phyloP scores from a whole-genome alignment of 2,329 filamentous ascomycete species.

The Daldinia sp. region DNA sequence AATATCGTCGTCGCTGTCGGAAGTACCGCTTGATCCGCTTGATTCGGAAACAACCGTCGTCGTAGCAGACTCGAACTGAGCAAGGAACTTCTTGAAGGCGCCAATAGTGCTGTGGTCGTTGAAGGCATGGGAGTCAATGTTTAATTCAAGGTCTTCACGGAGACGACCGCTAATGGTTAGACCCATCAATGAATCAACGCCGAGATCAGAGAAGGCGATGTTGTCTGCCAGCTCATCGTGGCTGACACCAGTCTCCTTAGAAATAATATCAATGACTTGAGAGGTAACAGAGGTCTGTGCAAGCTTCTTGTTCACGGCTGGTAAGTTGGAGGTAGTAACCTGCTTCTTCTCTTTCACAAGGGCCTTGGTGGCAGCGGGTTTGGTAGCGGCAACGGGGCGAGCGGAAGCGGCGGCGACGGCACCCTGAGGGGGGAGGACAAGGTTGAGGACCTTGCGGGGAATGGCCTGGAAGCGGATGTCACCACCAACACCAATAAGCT shows the following conservation, averaged over 20 bases:
- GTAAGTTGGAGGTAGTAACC: slow-evolving; percentile 57
- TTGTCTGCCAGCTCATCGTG: slow-evolving; percentile 64
- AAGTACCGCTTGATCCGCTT: slow-evolving; percentile 45
- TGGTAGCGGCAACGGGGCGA: slow-evolving; percentile 47
- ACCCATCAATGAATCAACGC: slow-evolving; percentile 69
- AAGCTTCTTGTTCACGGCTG: slow-evolving; percentile 61
- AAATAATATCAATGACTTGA: slow-evolving; percentile 61
- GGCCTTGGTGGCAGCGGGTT: slow-evolving; percentile 49
- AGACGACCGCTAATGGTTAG: slow-evolving; percentile 65
- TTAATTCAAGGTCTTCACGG: slow-evolving; percentile 65
- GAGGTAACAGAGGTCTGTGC: slow-evolving; percentile 53
- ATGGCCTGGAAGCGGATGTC: slow-evolving; percentile 74
- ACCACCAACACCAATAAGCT: slow-evolving; percentile 56
- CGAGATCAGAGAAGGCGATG: slow-evolving; percentile 64
- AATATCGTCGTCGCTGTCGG: slow-evolving; percentile 56
- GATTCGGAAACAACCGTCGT: slow-evolving; percentile 47
- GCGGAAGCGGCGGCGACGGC: slow-evolving; percentile 52
- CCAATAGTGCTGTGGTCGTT: slow-evolving; percentile 63
- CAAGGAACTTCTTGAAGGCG: slow-evolving; percentile 57
- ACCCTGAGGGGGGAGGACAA: slow-evolving; percentile 69
- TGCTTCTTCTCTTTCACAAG: slow-evolving; percentile 53
- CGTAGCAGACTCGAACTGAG: slow-evolving; percentile 47
- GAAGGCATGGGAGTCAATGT: slow-evolving; percentile 62
- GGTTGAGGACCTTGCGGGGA: slow-evolving; percentile 71
- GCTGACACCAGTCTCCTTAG: slow-evolving; percentile 63